Percentiles rank a stretch among this genome's conserved stretches.
Evolutionary conservation across 768 basidiomycete genomes (phyloP).

Genomic region (Boletus patriciae): DNA sequence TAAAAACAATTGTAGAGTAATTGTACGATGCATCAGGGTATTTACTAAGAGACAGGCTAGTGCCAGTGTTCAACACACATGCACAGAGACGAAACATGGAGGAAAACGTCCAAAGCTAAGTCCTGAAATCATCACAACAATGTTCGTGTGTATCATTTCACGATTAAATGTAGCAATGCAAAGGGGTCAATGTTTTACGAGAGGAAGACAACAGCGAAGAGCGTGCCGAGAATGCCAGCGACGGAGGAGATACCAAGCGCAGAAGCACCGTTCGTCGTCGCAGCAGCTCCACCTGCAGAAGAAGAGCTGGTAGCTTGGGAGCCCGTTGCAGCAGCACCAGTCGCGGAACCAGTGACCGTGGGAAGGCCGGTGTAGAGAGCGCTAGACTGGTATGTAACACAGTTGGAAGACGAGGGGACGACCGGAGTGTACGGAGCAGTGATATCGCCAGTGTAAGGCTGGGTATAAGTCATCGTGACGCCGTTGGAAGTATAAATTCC

Average conservation of each 20-base stretch:
- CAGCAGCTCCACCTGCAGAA: constrained; percentile 12
- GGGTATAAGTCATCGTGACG: constrained; percentile 41
- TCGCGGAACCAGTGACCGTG: background rate
- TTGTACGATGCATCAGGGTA: constrained; percentile 19
- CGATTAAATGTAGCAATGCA: background rate
- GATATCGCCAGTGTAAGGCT: constrained; percentile 38
- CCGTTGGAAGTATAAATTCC: constrained; percentile 51
- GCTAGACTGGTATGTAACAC: constrained; percentile 37
- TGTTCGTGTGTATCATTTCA: constrained; percentile 2
- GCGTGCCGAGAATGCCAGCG: constrained; percentile 36
- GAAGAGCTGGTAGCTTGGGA: constrained; percentile 10
- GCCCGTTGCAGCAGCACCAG: background rate
- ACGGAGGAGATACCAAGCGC: constrained; percentile 33
- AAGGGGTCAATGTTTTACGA: constrained; percentile 24
- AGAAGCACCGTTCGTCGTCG: constrained; percentile 24
- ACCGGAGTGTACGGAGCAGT: constrained; percentile 42
- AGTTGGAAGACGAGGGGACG: constrained; percentile 46
- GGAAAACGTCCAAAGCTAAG: constrained; percentile 12
- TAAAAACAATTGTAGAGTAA: constrained; percentile 14
- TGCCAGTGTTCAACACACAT: constrained; percentile 28
- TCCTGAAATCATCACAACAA: constrained; percentile 7
- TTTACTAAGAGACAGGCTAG: constrained; percentile 20
- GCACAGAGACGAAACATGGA: constrained; percentile 5
- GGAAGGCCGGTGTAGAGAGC: constrained; percentile 37
- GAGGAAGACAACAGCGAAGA: constrained; percentile 40